Conservation (phyloP, 2,329 filamentous ascomycete genomes). For the Conoideocrella luteorostrata region DNA sequence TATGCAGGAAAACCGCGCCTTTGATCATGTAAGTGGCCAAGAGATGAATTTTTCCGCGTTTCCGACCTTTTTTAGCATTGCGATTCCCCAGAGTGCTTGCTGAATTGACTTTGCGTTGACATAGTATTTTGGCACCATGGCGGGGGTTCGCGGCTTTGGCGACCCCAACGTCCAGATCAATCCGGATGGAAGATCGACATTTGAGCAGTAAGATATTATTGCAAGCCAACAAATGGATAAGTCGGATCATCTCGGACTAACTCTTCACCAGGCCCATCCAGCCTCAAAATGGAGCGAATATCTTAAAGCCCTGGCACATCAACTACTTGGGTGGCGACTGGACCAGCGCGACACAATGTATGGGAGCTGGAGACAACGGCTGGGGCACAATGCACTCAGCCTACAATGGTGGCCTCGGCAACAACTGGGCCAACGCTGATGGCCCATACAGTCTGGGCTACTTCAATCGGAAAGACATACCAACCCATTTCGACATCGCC, state of each 20-base stretch:
- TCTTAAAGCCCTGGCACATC: constrained; percentile 43
- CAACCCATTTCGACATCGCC: constrained; percentile 47
- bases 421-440: constrained; percentile 37
- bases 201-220: constrained; percentile 40
- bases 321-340: constrained; percentile 43
- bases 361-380: constrained; percentile 43
- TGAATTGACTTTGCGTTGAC: not conserved
- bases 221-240: not conserved
- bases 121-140: constrained; percentile 50
- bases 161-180: constrained; percentile 29
- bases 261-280: not conserved
- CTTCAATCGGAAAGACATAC: constrained; percentile 42
- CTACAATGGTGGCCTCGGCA: constrained; percentile 42
- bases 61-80: no score
- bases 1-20: constrained; percentile 41
- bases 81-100: not conserved
- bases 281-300: constrained; percentile 30
- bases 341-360: constrained; percentile 43
- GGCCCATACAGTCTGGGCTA: constrained; percentile 35
- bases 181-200: constrained; percentile 34
- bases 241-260: not conserved
- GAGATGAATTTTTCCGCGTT: not conserved
- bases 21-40: constrained; percentile 25
- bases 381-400: constrained; percentile 45
- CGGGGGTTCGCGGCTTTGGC: constrained; percentile 47